Evolutionary conservation across 1,284 basidiomycete species (phyloP), one percentile per base, ranked within the genome.

Genomic region (Amylostereum areolatum): DNA sequence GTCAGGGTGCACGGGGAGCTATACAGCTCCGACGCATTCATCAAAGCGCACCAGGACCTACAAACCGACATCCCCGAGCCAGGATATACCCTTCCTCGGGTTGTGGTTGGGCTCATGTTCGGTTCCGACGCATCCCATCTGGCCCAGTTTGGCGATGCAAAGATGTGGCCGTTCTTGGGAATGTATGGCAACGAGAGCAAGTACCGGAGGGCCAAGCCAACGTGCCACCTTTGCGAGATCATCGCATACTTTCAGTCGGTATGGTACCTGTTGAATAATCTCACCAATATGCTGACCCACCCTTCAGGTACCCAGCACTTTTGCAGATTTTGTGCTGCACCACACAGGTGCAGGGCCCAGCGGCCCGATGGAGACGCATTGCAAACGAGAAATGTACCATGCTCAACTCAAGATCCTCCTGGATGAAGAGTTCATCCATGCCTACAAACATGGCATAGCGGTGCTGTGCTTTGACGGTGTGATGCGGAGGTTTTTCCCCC

Each of bases 91-190:
- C 51, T 59, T 12, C 59, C 60, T 5, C 56, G 57, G 0, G 56
- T 47, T 2, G 52, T 66, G 12, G 59, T 54, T 1, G 61, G 56
- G 0, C 43, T 59, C 4, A 63, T 63, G 57, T 48, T 64, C 12
- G 60, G 56, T 51, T 68, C 65, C 0, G 63, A 67, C 51, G 52
- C 59, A 0, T 67, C 65, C 7, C 61, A 63, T 34, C 43, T 65
- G 2, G 57, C 63, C 0, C 49, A 61, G 8, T 67, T 65, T 43
- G 62, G 65, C 2, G 47, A 52, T 10, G 51, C 59, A 8, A 60
- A 60, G 37, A 41, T 60, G 0, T 68, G 66, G 65, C 66, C 67
- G 0, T 31, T 64, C 1, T 69, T 67, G 52, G 5, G 54, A 5
- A 57, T 54, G 37, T 57, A 65, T 35, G 65, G 61, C 1, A 66